Evolutionary conservation across 1,284 basidiomycete species (phyloP).

Genomic region (Schizopora paradoxa): DNA sequence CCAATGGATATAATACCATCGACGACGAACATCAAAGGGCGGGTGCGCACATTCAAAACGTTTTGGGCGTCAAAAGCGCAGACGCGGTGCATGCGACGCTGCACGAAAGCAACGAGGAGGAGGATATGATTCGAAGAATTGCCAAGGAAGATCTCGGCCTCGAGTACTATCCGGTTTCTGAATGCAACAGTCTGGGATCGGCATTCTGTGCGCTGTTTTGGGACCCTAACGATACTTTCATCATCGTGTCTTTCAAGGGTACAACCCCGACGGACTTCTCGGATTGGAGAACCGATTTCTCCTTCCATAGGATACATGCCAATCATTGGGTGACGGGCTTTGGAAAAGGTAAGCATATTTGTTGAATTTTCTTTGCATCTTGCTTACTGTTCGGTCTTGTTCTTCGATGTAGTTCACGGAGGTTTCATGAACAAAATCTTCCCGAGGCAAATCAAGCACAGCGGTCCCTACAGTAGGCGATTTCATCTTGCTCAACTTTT

Average conservation of each 20-base stretch:
- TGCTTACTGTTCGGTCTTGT: no score
- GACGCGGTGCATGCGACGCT: conserved; percentile 16
- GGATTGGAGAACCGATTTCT: conserved; percentile 32
- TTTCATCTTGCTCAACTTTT: no score
- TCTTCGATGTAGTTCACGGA: conserved; percentile 22
- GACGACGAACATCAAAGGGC: no score
- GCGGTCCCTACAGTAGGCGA: conserved; percentile 22
- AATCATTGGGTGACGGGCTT: conserved; percentile 24
- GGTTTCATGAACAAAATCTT: conserved; percentile 27
- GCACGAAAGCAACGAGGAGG: conserved; percentile 16
- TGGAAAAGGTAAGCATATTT: conserved; percentile 19
- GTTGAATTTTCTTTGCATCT: not conserved
- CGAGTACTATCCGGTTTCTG: conserved; percentile 22
- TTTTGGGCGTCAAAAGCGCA: conserved; percentile 17
- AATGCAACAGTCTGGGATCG: conserved; percentile 22
- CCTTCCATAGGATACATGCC: conserved; percentile 22
- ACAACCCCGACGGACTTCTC: conserved; percentile 31
- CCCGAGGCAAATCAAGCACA: conserved; percentile 19
- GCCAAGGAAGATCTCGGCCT: conserved; percentile 18
- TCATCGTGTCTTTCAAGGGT: conserved; percentile 26
- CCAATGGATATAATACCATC: no score
- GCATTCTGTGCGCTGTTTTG: conserved; percentile 24
- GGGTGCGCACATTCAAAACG: conserved; percentile 16
- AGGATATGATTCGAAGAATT: conserved; percentile 18
- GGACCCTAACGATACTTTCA: conserved; percentile 21